Base-by-base conservation (phyloP, 139 green algal species). In the Desmodesmus armatus region DNA sequence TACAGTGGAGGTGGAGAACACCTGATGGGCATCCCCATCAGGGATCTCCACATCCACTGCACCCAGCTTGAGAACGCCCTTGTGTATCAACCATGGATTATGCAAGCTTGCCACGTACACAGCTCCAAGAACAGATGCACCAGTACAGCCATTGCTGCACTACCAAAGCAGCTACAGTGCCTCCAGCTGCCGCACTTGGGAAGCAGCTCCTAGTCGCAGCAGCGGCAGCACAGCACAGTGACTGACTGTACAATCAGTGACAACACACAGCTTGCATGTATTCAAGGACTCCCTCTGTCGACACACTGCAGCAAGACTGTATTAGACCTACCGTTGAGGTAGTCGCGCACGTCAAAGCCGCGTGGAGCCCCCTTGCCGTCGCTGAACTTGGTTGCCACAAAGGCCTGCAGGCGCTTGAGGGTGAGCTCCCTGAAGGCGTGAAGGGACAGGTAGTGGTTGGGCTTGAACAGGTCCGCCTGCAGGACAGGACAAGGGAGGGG, bases 361-460 rank as follows among this genome's bases (percentile, higher is more conserved):
- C 55, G 41, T n/a, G n/a, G n/a, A n/a, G n/a, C n/a, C n/a, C n/a
- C n/a, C n/a, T n/a, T n/a, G n/a, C n/a, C n/a, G 27, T 55, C 53
- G 15, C 15, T 40, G 87, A 96, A 97, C 29, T 88, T 82, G 72
- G 94, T 83, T 2, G 29, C 81, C 0, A 93, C 84, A 78, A 95
- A 95, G 70, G 90, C 91, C 70, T 92, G 76, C 27, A 98, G 81
- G 3, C 95, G 91, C 71, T 92, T 82, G 78, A 94, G 87, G 1
- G 95, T 98, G n/a, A 94, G 91, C 78, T 96, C 93, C 5, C 95
- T 78, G 62, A 95, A 94, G 23, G 95, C 95, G 51, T 89, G 82
- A 23, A 98, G 77, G 3, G 81, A 84, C 21, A 94, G 88, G 85
- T 96, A 94, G 85, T 96, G 86, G 49, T 86, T 80, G 23, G 94